Conservation (phyloP, 2,329 filamentous ascomycete genomes). For the Beauveria medogensis region DNA sequence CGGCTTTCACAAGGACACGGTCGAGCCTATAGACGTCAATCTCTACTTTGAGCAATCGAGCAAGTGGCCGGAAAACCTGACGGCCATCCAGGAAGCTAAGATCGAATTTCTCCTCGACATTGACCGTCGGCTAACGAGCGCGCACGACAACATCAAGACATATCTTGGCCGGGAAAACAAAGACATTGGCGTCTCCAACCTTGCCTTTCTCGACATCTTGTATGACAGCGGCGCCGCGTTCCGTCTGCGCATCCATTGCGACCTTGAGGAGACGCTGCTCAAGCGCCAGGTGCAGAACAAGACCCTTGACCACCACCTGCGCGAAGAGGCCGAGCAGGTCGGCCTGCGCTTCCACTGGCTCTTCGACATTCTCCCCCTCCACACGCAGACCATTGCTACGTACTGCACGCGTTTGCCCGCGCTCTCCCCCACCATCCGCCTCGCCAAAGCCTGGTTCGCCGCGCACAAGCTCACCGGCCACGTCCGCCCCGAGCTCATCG, state of each 20-base stretch:
- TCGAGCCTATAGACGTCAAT: constrained; percentile 63
- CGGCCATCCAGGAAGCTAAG: constrained; percentile 88
- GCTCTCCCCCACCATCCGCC: constrained; percentile 72
- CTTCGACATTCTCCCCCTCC: constrained; percentile 65
- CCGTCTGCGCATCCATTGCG: constrained; percentile 79
- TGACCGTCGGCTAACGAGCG: constrained; percentile 57
- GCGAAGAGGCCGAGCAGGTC: constrained; percentile 61
- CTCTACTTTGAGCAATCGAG: constrained; percentile 90
- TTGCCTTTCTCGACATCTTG: constrained; percentile 73
- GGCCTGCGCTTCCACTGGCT: constrained; percentile 63
- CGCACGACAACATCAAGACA: constrained; percentile 52
- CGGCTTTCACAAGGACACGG: constrained; percentile 34
- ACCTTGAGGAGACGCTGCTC: constrained; percentile 74
- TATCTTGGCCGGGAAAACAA: constrained; percentile 76
- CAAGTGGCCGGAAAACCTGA: constrained; percentile 87
- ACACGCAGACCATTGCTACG: constrained; percentile 73
- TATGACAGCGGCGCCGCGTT: constrained; percentile 68
- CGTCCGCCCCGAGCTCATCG: constrained; percentile 71
- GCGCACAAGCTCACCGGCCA: constrained; percentile 72
- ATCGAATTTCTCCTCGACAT: constrained; percentile 79
- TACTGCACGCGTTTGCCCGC: constrained; percentile 73
- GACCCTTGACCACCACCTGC: constrained; percentile 52
- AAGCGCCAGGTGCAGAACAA: constrained; percentile 73
- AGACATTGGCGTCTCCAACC: constrained; percentile 60
- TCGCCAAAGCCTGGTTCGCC: constrained; percentile 85